Evolutionary conservation across 768 basidiomycete genomes (phyloP).

Genomic region (Filobasidium floriforme): DNA sequence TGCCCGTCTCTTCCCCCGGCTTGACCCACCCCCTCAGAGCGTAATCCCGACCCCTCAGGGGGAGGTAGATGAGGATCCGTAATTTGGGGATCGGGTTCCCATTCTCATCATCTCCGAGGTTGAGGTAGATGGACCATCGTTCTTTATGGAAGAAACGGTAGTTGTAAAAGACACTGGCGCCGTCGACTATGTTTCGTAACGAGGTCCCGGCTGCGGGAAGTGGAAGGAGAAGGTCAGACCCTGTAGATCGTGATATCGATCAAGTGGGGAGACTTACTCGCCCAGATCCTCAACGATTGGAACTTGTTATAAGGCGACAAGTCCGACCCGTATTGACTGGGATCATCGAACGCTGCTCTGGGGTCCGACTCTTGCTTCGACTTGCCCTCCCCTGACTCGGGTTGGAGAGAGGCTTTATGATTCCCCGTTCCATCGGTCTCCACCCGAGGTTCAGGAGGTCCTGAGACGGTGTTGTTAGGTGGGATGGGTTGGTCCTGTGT

Average conservation of each 20-base stretch:
- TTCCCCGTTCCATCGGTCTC: background rate
- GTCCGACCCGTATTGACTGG: constrained; percentile 4
- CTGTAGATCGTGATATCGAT: background rate
- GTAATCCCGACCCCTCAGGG: background rate
- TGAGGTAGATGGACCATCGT: constrained; percentile 17
- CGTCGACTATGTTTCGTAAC: constrained; percentile 20
- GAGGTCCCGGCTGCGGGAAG: constrained; percentile 13
- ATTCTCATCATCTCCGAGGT: constrained; percentile 13
- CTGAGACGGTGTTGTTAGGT: background rate
- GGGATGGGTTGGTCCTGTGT: no score
- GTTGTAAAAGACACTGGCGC: constrained; percentile 15
- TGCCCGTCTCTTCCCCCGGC: constrained; percentile 9
- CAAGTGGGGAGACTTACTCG: background rate
- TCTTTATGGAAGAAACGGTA: constrained; percentile 18
- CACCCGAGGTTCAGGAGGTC: background rate
- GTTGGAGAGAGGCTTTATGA: background rate
- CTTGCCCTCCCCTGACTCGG: background rate
- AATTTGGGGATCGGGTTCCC: constrained; percentile 15
- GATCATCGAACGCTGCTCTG: background rate
- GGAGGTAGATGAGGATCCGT: constrained; percentile 18
- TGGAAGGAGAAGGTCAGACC: background rate
- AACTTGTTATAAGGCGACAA: constrained; percentile 12
- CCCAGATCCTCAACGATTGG: constrained; percentile 14
- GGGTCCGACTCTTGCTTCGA: background rate
- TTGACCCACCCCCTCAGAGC: constrained; percentile 12